A percentile compares a stretch with the other conserved stretches of the same genome.
These are phyloP conservation scores for Neurospora pannonica DNA, from an alignment of 495 filamentous ascomycete species.

Conservation along the genomic window DNA sequence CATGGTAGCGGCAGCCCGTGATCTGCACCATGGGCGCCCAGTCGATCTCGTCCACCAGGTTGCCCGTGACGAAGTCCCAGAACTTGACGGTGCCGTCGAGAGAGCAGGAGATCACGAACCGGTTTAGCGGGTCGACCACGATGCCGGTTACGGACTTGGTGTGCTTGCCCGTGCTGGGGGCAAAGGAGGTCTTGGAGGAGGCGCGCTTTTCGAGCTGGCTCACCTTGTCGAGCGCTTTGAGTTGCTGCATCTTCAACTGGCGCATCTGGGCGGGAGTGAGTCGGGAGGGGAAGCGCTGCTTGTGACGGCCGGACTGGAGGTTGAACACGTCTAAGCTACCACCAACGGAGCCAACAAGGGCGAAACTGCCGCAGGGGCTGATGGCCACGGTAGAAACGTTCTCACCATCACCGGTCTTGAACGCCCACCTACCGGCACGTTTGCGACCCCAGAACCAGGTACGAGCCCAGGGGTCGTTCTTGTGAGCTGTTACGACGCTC, in stretches of 20 bases:
- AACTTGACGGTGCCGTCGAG: slow-evolving; percentile 96
- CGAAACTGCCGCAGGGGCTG: slow-evolving; percentile 88
- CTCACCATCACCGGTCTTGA: slow-evolving; percentile 74
- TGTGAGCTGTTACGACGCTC: slow-evolving; percentile 90
- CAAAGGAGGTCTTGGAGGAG: slow-evolving; percentile 25
- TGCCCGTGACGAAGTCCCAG: slow-evolving; percentile 82
- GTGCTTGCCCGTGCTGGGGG: slow-evolving; percentile 55
- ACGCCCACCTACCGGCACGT: slow-evolving; percentile 83
- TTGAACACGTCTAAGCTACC: slow-evolving; percentile 92
- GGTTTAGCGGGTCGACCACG: slow-evolving; percentile 75
- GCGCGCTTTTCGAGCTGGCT: slow-evolving; percentile 33
- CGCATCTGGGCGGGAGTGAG: slow-evolving; percentile 55
- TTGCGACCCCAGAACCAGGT: slow-evolving; percentile 98
- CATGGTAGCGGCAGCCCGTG: slow-evolving; percentile 69
- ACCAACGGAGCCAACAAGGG: slow-evolving; percentile 72
- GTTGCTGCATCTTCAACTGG: slow-evolving; percentile 48
- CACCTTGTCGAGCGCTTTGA: slow-evolving; percentile 36
- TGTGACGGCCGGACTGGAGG: slow-evolving; percentile 80
- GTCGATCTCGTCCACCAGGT: slow-evolving; percentile 69
- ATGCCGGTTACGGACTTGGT: slow-evolving; percentile 75
- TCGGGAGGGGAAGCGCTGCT: slow-evolving; percentile 73
- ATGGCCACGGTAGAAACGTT: slow-evolving; percentile 83
- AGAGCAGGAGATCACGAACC: slow-evolving; percentile 70
- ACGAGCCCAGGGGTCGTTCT: slow-evolving; percentile 69
- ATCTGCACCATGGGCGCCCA: slow-evolving; percentile 74